Base-by-base conservation (phyloP, 1,284 basidiomycete genomes). In the Phenoliferia sp. region DNA sequence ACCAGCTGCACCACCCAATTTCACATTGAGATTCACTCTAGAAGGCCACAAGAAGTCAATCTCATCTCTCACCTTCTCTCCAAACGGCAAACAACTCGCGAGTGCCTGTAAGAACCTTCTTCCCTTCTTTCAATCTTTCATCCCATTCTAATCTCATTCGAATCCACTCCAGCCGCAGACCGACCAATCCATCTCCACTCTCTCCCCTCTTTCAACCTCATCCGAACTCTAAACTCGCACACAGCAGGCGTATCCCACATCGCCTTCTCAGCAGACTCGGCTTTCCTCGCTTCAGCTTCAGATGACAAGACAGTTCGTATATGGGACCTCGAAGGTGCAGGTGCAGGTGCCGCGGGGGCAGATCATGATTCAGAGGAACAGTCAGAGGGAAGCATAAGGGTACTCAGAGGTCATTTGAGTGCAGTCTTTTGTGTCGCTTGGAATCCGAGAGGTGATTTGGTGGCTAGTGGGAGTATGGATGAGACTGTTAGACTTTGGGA, bases 401-500 rank as follows among this genome's bases (percentile, higher is more conserved):
- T 72, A 16, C 31, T 73, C 9, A 80, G 83, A 50, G 91, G 90
- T 0, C 95, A 99, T 76, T 94, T 94, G 2, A 94, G 92, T 73
- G 93, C 92, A 72, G 92, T 98, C 0, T 92, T 97, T 72, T 94
- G 92, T 71, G 84, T 95, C 10, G 90, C 92, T 71, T 98, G 90
- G 80, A 94, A 91, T 74, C 93, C 92, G 0, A 85, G 87, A 71
- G 89, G 89, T 0, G 95, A 93, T 76, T 81, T 99, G 36, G 81
- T 98, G 39, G 94, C 90, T 16, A 94, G 91, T 31, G 95, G 94
- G 19, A 89, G 90, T 1, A 95, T 92, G 75, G 95, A 99, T 75
- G 95, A 99, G 82, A 92, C 90, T 15, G 90, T 97, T 10, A 86
- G 92, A 50, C 84, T 98, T 3, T 99, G 95, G 95, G 94, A 98